Conservation (phyloP, 2,329 filamentous ascomycete species). For the Sphaerostilbella broomeana region DNA sequence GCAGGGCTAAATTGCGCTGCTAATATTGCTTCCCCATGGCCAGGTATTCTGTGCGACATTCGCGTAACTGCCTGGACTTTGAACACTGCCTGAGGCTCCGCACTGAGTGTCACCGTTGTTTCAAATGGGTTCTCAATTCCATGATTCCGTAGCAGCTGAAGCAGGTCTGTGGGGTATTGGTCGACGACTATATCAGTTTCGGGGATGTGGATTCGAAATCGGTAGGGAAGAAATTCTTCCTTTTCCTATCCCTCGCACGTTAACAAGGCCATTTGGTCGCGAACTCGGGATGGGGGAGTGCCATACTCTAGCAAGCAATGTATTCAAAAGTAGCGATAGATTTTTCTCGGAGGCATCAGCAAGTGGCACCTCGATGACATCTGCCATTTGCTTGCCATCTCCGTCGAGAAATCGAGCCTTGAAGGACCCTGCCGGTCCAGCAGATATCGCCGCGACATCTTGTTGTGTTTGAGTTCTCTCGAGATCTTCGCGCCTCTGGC, state of each 20-base stretch:
- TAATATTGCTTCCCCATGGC: constrained; percentile 87
- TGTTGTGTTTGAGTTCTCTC: constrained; percentile 69
- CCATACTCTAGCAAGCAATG: constrained; percentile 65
- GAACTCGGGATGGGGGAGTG: background rate
- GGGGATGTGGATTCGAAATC: constrained; percentile 54
- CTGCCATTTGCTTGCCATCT: constrained; percentile 62
- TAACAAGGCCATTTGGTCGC: too few relatives aligned
- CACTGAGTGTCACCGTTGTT: constrained; percentile 48
- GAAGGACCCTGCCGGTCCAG: constrained; percentile 66
- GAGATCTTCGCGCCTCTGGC: constrained; percentile 69
- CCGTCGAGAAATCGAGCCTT: constrained; percentile 85
- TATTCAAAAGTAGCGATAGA: constrained; percentile 79
- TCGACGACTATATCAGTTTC: constrained; percentile 47
- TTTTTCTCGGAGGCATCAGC: constrained; percentile 85
- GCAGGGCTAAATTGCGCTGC: constrained; percentile 78
- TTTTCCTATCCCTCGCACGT: constrained; percentile 44
- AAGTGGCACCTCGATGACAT: constrained; percentile 68
- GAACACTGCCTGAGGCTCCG: constrained; percentile 84
- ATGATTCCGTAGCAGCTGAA: constrained; percentile 48
- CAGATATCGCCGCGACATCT: constrained; percentile 61
- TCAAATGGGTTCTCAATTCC: constrained; percentile 54
- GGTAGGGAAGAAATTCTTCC: constrained; percentile 55
- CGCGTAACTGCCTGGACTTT: constrained; percentile 86
- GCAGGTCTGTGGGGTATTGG: constrained; percentile 49
- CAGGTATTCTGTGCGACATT: constrained; percentile 80